Conservation (phyloP, 2,329 filamentous ascomycete genomes). For the Aspergillus candidus region DNA sequence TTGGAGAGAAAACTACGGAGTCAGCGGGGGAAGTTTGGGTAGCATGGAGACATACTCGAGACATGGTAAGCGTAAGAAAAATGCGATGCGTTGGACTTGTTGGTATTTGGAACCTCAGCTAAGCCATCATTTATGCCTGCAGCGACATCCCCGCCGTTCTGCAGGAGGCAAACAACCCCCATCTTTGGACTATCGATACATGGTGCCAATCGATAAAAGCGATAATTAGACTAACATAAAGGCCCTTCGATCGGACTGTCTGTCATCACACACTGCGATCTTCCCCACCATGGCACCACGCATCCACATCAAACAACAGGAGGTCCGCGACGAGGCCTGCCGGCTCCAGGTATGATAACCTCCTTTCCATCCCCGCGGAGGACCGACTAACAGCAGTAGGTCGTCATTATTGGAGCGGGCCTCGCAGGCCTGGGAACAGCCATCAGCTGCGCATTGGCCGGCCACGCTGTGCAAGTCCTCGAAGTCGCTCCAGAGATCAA, state of each 20-base stretch:
- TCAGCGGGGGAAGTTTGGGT: background rate
- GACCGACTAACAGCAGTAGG: conserved; percentile 3
- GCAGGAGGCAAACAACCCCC: background rate
- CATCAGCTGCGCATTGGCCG: conserved; percentile 21
- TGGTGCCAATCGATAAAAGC: background rate
- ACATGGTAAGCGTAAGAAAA: conserved; percentile 12
- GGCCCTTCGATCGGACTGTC: no score
- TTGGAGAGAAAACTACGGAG: conserved; percentile 43
- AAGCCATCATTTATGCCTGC: background rate
- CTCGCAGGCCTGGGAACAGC: conserved; percentile 23
- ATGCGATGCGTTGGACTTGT: no score
- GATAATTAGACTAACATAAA: no score
- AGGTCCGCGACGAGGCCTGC: conserved; percentile 40
- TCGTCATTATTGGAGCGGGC: conserved; percentile 31
- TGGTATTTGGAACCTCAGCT: no score
- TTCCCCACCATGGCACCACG: conserved; percentile 33
- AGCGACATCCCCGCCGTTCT: no score
- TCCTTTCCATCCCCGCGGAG: background rate
- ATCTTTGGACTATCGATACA: conserved; percentile 6
- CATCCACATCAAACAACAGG: conserved; percentile 40
- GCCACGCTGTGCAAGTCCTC: conserved; percentile 21
- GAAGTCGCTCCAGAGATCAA: conserved; percentile 20
- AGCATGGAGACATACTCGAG: conserved; percentile 11
- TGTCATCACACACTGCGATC: no score
- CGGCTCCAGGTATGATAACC: conserved; percentile 36